phyloP scores from a whole-genome alignment of 1,139 yeast species.

The Magnusiomyces ingens region DNA sequence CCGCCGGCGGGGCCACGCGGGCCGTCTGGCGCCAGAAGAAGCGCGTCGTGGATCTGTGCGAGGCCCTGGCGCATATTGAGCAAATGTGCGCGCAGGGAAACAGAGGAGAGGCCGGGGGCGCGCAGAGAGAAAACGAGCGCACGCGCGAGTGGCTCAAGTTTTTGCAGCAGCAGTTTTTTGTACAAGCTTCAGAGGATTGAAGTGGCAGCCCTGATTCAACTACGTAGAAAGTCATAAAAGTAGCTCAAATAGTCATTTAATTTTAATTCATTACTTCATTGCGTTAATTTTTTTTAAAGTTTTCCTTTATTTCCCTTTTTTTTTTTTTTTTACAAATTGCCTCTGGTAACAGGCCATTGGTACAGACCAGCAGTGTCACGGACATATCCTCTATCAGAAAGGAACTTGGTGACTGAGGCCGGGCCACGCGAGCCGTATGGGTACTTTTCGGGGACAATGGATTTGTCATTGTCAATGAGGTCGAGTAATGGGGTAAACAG shows the following conservation, averaged over 20 bases:
- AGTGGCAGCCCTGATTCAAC: background rate
- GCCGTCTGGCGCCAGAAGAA: constrained; percentile 8
- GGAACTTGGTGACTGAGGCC: constrained; percentile 41
- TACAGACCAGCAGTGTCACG: constrained; percentile 38
- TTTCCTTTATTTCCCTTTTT: too few species aligned
- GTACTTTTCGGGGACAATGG: constrained; percentile 53
- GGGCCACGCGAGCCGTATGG: constrained; percentile 95
- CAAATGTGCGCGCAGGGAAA: constrained; percentile 4
- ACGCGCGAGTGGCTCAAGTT: background rate
- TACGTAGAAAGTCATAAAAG: constrained; percentile 6
- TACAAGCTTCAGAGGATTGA: constrained; percentile 10
- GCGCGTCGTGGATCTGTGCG: constrained; percentile 10
- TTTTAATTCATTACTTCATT: too few species aligned
- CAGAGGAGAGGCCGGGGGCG: background rate
- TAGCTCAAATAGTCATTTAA: too few species aligned
- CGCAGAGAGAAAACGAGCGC: background rate
- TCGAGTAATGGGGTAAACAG: constrained; percentile 86
- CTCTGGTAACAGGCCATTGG: constrained; percentile 29
- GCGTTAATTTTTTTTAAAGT: too few species aligned
- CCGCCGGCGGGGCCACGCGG: background rate
- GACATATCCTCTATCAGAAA: constrained; percentile 63
- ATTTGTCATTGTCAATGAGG: constrained; percentile 54
- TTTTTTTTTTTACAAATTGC: background rate
- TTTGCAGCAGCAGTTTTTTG: constrained; percentile 10
- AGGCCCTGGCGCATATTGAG: constrained; percentile 11